phyloP scores from a whole-genome alignment of 768 basidiomycete genomes.

The Asterophora lycoperdoides region DNA sequence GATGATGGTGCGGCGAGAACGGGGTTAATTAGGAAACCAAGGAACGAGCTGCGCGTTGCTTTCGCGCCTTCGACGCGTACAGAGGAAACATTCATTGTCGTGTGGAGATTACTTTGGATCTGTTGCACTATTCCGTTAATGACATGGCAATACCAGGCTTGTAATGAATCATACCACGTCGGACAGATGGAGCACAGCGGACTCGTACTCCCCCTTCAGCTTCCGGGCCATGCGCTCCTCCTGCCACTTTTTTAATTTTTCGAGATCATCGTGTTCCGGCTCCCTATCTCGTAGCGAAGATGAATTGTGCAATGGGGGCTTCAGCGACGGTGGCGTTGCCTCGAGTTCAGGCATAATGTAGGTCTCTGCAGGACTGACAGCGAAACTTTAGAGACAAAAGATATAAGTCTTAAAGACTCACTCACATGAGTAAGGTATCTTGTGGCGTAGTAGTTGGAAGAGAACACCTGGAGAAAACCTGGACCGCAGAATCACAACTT shows the following conservation, averaged over 20 bases:
- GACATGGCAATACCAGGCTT: background rate
- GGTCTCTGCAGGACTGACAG: too few relatives aligned
- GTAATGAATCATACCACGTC: slow-evolving; percentile 32
- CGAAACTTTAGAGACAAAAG: too few relatives aligned
- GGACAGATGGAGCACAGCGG: slow-evolving; percentile 54
- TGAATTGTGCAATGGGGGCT: slow-evolving; percentile 51
- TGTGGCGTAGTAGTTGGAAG: too few relatives aligned
- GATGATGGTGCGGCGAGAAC: slow-evolving; percentile 30
- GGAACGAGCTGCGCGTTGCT: slow-evolving; percentile 74
- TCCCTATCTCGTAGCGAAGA: slow-evolving; percentile 54
- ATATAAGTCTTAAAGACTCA: background rate
- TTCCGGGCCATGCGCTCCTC: slow-evolving; percentile 66
- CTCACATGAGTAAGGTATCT: background rate
- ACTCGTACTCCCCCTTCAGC: slow-evolving; percentile 76
- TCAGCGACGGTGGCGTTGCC: slow-evolving; percentile 20
- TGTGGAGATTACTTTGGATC: slow-evolving; percentile 65
- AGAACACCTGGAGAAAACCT: too few relatives aligned
- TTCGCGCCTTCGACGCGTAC: slow-evolving; percentile 79
- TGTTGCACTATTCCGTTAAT: slow-evolving; percentile 21
- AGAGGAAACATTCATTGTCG: slow-evolving; percentile 64
- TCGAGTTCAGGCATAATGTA: background rate
- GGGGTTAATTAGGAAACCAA: slow-evolving; percentile 74
- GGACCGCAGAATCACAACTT: too few relatives aligned
- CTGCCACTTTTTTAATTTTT: slow-evolving; percentile 66
- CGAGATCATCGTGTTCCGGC: slow-evolving; percentile 41